Base-by-base conservation (phyloP, 140 eudicot species). In the Senecio squalidus region DNA sequence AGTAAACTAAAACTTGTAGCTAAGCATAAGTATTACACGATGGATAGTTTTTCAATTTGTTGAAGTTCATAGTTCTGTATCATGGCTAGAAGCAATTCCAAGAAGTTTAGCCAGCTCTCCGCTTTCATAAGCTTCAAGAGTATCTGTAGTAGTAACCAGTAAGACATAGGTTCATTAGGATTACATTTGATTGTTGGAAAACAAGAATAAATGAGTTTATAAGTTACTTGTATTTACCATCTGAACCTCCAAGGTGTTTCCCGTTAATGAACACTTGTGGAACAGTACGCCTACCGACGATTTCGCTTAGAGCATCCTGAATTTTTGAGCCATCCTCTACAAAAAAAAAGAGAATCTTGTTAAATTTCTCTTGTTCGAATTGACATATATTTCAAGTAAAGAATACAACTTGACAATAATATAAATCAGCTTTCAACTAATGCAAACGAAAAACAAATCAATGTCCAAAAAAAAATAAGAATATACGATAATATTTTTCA, bases 201-300 rank as follows among this genome's bases (percentile, higher is more conserved):
- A 52, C 20, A 26, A 39, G 5, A 36, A 17, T 4, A 15, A 27
- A 47, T 49, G 22, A 28, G 47, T 27, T 45, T 31, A 40, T 15
- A 50, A 9, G 58, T 50, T 17, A 16, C 14, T n/a, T 47, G 28
- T 60, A 56, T 14, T 68, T 79, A 93, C 99, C 99, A 84, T 93
- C 99, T 38, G 99, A 84, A 64, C 99, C 99, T 50, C 99, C 99
- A 47, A 93, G 69, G 78, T 93, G 96, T 67, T 93, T 88, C 64
- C 99, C 99, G 10, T 93, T 81, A 26, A 93, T 80, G 74, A 93
- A 93, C 72, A 93, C 96, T 73, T 93, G 99, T n/a, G 99, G 99
- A n/a, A 93, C 99, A 9, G 99, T 93, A 27, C 96, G 83, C 62
- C 88, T 80, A 16, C 99, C 99, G 10, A 84, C 90, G n/a, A 88